Evolutionary conservation across 2,329 filamentous ascomycete species (phyloP).

Genomic region (Ceratocystis destructans): DNA sequence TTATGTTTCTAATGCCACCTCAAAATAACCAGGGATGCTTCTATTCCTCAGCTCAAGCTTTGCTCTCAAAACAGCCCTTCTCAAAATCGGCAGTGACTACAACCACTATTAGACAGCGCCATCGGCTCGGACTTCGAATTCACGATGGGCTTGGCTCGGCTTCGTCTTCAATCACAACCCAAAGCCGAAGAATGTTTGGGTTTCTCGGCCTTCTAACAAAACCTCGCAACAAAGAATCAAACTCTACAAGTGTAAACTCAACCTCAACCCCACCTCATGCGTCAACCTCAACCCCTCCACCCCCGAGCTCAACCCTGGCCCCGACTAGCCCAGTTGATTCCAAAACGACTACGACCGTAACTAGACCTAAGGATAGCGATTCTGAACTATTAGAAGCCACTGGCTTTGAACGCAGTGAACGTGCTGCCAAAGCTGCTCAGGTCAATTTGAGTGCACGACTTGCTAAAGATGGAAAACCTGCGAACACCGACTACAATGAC

Average conservation of each 20-base stretch:
- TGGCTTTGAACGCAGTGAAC: constrained; percentile 57
- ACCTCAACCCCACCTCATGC: constrained; percentile 6
- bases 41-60: background rate
- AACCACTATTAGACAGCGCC: background rate
- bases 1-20: background rate
- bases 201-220: constrained; percentile 7
- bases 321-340: constrained; percentile 4
- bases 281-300: constrained; percentile 4
- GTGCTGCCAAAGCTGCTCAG: constrained; percentile 72
- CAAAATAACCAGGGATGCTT: background rate
- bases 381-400: constrained; percentile 32
- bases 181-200: constrained; percentile 7
- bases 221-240: constrained; percentile 8
- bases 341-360: constrained; percentile 7
- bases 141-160: background rate
- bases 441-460: constrained; percentile 80
- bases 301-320: constrained; percentile 9
- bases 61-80: background rate
- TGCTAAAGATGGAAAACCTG: constrained; percentile 60
- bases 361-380: constrained; percentile 23
- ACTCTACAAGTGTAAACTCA: background rate
- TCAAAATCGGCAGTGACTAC: background rate
- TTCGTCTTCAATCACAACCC: background rate
- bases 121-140: background rate
- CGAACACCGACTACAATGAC: constrained; percentile 47